A percentile compares a stretch with the other conserved stretches of the same genome.
phyloP scores from a whole-genome alignment of 495 filamentous ascomycete species.

The Neurospora hispaniola region DNA sequence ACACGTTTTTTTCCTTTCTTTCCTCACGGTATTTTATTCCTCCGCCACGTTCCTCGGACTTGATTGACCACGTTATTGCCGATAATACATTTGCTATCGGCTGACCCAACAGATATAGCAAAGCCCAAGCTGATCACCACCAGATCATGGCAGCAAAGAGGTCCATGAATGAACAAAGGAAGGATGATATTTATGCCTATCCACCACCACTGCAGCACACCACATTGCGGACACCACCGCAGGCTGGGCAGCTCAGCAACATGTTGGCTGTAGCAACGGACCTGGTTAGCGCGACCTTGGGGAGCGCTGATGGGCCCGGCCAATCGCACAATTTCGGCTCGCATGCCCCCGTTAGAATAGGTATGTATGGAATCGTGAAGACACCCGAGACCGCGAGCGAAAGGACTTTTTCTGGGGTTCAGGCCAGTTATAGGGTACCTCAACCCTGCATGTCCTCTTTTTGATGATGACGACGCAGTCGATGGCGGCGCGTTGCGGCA shows the following conservation, averaged over 20 bases:
- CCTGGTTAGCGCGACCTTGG: constrained; percentile 30
- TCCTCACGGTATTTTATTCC: neutral
- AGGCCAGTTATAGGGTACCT: neutral
- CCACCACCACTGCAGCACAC: neutral
- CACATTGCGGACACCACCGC: neutral
- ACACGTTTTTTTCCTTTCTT: neutral
- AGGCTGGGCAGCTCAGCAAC: constrained; percentile 2
- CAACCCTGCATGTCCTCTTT: neutral
- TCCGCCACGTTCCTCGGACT: neutral
- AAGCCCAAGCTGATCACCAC: neutral
- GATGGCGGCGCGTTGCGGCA: constrained; percentile 4
- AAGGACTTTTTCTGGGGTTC: neutral
- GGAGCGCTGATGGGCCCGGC: constrained; percentile 8
- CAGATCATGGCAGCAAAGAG: neutral
- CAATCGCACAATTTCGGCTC: constrained; percentile 17
- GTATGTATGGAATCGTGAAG: neutral
- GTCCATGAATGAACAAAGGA: neutral
- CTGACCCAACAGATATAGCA: neutral
- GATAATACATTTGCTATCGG: neutral
- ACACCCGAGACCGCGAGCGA: neutral
- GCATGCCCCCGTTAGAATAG: constrained; percentile 9
- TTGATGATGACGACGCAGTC: neutral
- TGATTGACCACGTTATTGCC: neutral
- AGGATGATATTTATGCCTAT: neutral
- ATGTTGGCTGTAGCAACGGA: constrained; percentile 11